Conservation (phyloP, 352 stramenopile genomes). For the Saprolegnia parasitica region DNA sequence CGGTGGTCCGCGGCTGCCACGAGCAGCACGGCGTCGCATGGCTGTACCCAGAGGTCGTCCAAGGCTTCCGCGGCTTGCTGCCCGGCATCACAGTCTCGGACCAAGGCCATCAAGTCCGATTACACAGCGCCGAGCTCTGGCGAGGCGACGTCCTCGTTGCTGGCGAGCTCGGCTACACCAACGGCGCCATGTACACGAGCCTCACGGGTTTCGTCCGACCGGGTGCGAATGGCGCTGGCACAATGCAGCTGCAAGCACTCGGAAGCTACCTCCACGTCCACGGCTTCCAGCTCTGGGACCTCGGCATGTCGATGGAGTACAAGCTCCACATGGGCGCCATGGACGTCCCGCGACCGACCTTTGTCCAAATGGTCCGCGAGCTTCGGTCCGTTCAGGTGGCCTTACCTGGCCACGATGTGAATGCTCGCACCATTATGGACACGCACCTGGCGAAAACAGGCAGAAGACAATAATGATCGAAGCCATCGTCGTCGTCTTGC, state of each 20-base stretch:
- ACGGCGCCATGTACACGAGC: constrained; percentile 89
- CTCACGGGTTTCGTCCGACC: constrained; percentile 66
- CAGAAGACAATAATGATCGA: neutral
- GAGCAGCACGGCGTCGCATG: constrained; percentile 90
- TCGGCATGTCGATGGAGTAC: constrained; percentile 88
- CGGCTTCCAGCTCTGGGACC: constrained; percentile 80
- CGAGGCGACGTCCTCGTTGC: constrained; percentile 78
- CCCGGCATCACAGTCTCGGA: constrained; percentile 59
- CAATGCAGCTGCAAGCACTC: constrained; percentile 77
- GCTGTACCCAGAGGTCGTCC: constrained; percentile 88
- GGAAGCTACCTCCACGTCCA: constrained; percentile 64
- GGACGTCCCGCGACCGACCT: constrained; percentile 64
- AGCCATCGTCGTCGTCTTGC: too few species aligned
- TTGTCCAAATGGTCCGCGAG: constrained; percentile 63
- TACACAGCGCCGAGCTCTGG: constrained; percentile 90
- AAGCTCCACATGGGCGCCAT: constrained; percentile 75
- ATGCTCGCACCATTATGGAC: constrained; percentile 13
- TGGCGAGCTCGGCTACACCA: constrained; percentile 91
- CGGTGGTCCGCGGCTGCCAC: constrained; percentile 87
- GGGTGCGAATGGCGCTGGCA: constrained; percentile 63
- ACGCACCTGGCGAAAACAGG: neutral
- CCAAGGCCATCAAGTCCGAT: constrained; percentile 45
- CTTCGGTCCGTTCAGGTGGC: constrained; percentile 1
- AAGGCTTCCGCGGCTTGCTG: constrained; percentile 72
- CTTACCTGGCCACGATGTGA: constrained; percentile 7